Evolutionary conservation across 2,329 filamentous ascomycete species (phyloP).

Genomic region (Neonectria neomacrospora): DNA sequence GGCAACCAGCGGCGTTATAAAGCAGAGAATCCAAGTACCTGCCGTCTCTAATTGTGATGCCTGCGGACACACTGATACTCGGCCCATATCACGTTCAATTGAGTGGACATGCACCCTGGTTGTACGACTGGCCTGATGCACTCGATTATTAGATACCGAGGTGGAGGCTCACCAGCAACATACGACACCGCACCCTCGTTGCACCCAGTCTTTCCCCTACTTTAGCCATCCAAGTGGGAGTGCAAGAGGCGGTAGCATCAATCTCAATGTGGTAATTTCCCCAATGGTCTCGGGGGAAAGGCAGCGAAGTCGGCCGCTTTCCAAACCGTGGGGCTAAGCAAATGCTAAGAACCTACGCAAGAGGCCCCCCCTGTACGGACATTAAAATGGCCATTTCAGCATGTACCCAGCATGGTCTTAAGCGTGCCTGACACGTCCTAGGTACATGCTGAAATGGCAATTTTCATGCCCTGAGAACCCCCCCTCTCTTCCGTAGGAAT

Average conservation of each 20-base stretch:
- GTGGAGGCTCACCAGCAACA: too few relatives aligned
- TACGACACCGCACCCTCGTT: too few relatives aligned
- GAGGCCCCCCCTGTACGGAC: too few relatives aligned
- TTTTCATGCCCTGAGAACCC: too few relatives aligned
- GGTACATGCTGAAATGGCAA: too few relatives aligned
- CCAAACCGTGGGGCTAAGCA: background rate
- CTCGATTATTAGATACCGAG: background rate
- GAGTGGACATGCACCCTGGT: background rate
- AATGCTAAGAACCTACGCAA: too few relatives aligned
- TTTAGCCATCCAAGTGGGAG: background rate
- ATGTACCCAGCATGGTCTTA: too few relatives aligned
- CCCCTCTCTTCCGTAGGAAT: too few relatives aligned
- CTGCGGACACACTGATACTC: background rate
- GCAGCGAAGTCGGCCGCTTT: background rate
- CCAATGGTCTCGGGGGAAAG: background rate
- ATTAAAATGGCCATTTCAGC: too few relatives aligned
- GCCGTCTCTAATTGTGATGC: background rate
- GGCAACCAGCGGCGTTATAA: background rate
- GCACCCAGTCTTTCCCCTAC: too few relatives aligned
- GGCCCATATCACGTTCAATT: background rate
- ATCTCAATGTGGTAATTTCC: background rate
- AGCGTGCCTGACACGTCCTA: too few relatives aligned
- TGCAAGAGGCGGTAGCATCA: background rate
- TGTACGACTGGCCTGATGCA: background rate
- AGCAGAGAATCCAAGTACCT: slow-evolving; percentile 1